Percentiles rank a stretch among this genome's conserved stretches.
Conservation (phyloP, 176 grass and related monocot genomes). For the Oryza glaberrima region DNA sequence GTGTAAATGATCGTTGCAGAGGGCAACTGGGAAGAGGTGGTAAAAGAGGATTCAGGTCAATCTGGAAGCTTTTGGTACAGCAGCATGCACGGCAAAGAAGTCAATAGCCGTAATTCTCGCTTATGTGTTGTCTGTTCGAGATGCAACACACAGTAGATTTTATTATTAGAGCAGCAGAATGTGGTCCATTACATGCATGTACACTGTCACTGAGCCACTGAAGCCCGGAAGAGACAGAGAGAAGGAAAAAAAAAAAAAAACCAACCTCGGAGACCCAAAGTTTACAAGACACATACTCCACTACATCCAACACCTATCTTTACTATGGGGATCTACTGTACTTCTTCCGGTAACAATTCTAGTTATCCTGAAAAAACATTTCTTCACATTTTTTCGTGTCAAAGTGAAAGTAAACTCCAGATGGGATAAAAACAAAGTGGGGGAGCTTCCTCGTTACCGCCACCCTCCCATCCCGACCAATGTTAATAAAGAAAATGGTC, state of each 20-base stretch:
- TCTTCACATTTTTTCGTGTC: background rate
- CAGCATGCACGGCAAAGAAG: slow-evolving; percentile 40
- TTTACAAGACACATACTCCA: background rate
- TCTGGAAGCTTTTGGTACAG: background rate
- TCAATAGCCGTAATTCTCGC: slow-evolving; percentile 46
- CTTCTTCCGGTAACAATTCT: slow-evolving; percentile 7
- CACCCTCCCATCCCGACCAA: background rate
- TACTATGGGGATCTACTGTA: background rate
- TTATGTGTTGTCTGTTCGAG: slow-evolving; percentile 36
- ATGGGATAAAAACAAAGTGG: slow-evolving; percentile 9
- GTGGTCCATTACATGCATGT: slow-evolving; percentile 27
- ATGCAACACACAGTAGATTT: slow-evolving; percentile 27
- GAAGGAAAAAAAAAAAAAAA: slow-evolving; percentile 11
- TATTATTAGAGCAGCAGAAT: slow-evolving; percentile 4
- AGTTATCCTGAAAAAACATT: background rate
- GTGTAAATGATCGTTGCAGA: slow-evolving; percentile 5
- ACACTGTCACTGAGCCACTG: slow-evolving; percentile 6
- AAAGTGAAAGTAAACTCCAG: background rate
- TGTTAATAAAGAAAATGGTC: slow-evolving; percentile 73
- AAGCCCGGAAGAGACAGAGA: slow-evolving; percentile 2
- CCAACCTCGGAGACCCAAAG: slow-evolving; percentile 10
- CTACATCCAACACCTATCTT: background rate
- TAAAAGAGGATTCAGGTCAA: slow-evolving; percentile 47
- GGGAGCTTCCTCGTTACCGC: background rate
- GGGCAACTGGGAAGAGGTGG: slow-evolving; percentile 6